Percentiles rank a stretch among this genome's conserved stretches.
phyloP scores from a whole-genome alignment of 768 basidiomycete genomes.

The Rossbeevera mucosa region DNA sequence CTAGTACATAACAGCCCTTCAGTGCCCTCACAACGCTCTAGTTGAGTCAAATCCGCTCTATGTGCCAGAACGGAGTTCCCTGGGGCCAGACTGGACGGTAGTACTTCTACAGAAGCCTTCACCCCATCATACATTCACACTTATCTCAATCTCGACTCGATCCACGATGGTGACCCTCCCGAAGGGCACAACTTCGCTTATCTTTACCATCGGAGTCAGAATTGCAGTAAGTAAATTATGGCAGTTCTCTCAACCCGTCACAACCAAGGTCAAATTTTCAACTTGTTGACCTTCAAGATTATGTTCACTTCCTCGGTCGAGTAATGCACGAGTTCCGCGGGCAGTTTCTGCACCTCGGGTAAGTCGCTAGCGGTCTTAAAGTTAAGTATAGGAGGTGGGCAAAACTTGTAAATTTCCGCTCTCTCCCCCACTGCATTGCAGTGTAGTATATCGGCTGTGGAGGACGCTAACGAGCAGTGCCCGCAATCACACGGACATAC shows the following conservation, averaged over 20 bases:
- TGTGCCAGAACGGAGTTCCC: neutral
- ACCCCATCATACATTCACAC: neutral
- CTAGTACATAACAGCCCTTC: slow-evolving; percentile 9
- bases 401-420: neutral
- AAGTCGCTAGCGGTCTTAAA: neutral
- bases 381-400: neutral
- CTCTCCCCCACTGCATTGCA: neutral
- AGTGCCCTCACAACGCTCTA: slow-evolving; percentile 3
- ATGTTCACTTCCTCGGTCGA: neutral
- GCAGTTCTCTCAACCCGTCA: neutral
- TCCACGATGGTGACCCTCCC: neutral
- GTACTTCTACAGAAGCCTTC: too few species aligned
- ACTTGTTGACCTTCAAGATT: slow-evolving; percentile 5
- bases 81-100: too few species aligned
- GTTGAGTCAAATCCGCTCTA: slow-evolving; percentile 1
- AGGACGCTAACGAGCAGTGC: neutral
- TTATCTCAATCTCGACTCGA: neutral
- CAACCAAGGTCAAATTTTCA: neutral
- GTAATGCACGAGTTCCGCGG: neutral
- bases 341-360: neutral
- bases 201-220: neutral
- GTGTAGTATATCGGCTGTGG: neutral
- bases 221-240: neutral
- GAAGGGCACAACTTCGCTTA: neutral
- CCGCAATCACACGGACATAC: neutral